Evolutionary conservation across 345 rosid genomes (phyloP), one percentile per base, ranked within the genome.

Genomic region (Durio zibethinus): DNA sequence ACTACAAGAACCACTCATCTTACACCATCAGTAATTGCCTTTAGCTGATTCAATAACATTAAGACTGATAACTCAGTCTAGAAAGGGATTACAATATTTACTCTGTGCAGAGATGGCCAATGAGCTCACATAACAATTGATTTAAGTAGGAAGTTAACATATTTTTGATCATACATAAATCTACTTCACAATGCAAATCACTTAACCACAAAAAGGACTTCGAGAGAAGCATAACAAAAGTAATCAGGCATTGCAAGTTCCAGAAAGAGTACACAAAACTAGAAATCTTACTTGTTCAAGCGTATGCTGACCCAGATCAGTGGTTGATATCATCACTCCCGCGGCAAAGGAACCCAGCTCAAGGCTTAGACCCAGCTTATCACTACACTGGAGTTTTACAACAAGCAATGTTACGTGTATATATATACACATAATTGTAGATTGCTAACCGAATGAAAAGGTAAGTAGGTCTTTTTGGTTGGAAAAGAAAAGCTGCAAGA

Each of bases 341-440:
- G 99, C 97, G 80, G 99, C 99, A 82, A 96, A 96, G 21, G 99
- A 96, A 62, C 99, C 99, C 84, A 92, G 81, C 87, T 93, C 99
- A 82, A 95, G 94, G 84, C 99, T 95, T 79, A 95, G 85, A 77
- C 98, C 99, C 82, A 95, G 86, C 85, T 95, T 95, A 84, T 95
- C 98, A 78, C 99, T 95, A 89, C 97, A 92, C 99, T 95, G 98
- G 78, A 89, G 86, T 68, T 54, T 61, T 66, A 77, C 45, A 72
- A 78, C 43, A 15, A 35, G 31, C 73, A 65, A 78, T 38, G 52
- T 66, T 80, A 64, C 4, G 66, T 15, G 59, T 10, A 43, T 42
- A 36, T 57, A 67, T 48, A 77, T 57, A 67, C 29, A 25, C 25
- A 50, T 54, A n/a, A n/a, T 70, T 4, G n/a, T 63, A 43, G 23